These are phyloP conservation scores for Geosmithia morbida DNA, from an alignment of 2,329 filamentous ascomycete genomes.

Conservation along the genomic window DNA sequence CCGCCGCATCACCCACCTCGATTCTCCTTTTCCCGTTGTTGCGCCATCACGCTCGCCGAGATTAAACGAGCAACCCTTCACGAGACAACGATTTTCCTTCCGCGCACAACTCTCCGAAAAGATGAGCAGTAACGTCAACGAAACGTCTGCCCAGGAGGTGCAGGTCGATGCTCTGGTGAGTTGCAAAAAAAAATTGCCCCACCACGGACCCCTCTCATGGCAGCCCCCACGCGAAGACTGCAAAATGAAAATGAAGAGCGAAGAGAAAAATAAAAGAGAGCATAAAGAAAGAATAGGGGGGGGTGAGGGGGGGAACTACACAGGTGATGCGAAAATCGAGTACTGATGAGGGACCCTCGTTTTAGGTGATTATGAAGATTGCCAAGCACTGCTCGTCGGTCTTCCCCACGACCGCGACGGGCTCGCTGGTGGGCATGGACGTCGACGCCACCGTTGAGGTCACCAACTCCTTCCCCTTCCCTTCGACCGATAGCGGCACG, in stretches of 20 bases:
- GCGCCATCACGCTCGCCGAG: slow-evolving; percentile 7
- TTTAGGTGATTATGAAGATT: slow-evolving; percentile 89
- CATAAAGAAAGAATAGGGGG: not conserved
- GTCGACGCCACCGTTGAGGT: slow-evolving; percentile 67
- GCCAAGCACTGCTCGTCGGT: slow-evolving; percentile 84
- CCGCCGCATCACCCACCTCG: slow-evolving; percentile 10
- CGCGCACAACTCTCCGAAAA: slow-evolving; percentile 16
- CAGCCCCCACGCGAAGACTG: not conserved
- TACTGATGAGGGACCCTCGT: slow-evolving; percentile 5
- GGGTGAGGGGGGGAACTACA: not conserved
- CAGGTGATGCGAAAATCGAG: slow-evolving; percentile 2
- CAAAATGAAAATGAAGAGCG: slow-evolving; percentile 4
- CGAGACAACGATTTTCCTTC: slow-evolving; percentile 8
- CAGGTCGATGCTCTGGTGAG: slow-evolving; percentile 89
- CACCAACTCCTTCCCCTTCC: slow-evolving; percentile 93
- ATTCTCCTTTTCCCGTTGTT: slow-evolving; percentile 10
- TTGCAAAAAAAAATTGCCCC: slow-evolving; percentile 14
- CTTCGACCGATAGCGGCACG: slow-evolving; percentile 58
- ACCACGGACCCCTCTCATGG: slow-evolving; percentile 11
- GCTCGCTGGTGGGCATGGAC: slow-evolving; percentile 89
- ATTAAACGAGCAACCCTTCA: slow-evolving; percentile 10
- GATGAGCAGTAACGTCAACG: slow-evolving; percentile 48
- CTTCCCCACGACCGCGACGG: slow-evolving; percentile 82
- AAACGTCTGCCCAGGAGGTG: slow-evolving; percentile 67
- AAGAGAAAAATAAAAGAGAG: slow-evolving; percentile 1